Evolutionary conservation across 768 basidiomycete genomes (phyloP).

Genomic region (Trametes cingulata): DNA sequence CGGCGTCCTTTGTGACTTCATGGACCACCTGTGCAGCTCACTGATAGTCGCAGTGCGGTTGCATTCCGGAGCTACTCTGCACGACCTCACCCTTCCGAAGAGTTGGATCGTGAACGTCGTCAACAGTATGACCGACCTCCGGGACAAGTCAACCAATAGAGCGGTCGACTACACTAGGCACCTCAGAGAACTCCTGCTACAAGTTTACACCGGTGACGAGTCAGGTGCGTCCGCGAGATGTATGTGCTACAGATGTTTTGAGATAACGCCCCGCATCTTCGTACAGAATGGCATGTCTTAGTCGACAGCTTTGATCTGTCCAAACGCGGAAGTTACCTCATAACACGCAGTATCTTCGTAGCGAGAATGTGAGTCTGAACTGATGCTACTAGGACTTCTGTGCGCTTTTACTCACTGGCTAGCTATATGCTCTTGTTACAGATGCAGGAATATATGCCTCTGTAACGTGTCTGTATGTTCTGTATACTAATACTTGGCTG

Average conservation of each 20-base stretch:
- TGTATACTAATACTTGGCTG: not conserved
- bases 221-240: not conserved
- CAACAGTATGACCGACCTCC: not conserved
- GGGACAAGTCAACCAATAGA: not conserved
- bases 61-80: conserved; percentile 30
- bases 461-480: not conserved
- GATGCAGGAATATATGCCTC: conserved; percentile 14
- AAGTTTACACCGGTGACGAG: conserved; percentile 13
- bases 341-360: not conserved
- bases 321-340: not conserved
- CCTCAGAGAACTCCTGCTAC: conserved; percentile 17
- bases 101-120: conserved; percentile 41
- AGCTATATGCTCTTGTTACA: not conserved
- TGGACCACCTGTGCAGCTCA: conserved; percentile 49
- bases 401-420: not conserved
- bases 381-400: not conserved
- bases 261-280: not conserved
- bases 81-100: conserved; percentile 54
- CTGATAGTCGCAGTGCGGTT: conserved; percentile 39
- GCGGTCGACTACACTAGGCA: not conserved
- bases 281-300: not conserved
- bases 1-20: conserved; percentile 50
- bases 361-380: conserved; percentile 9
- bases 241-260: not conserved
- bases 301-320: not conserved